phyloP scores from a whole-genome alignment of 306 rosid species.

The Geum urbanum region DNA sequence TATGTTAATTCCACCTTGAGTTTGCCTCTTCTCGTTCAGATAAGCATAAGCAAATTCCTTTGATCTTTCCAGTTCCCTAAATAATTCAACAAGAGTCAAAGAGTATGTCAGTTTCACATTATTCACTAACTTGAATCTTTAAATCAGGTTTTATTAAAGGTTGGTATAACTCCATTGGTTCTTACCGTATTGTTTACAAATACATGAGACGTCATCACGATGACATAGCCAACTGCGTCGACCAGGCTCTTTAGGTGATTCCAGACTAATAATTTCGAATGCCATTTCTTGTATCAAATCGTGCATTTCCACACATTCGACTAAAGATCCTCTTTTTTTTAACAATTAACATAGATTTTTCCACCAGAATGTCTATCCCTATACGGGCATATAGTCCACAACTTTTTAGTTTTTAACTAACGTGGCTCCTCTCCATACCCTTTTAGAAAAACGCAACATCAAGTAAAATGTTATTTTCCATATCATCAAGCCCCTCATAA shows the following conservation, averaged over 20 bases:
- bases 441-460: background rate
- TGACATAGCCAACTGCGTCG: conserved; percentile 25
- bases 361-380: conserved; percentile 31
- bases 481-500: background rate
- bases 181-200: conserved; percentile 20
- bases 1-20: conserved; percentile 17
- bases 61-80: conserved; percentile 17
- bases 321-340: too few species aligned
- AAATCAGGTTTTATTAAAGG: too few species aligned
- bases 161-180: background rate
- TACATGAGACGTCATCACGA: conserved; percentile 17
- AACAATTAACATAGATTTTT: conserved; percentile 36
- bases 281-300: conserved; percentile 39
- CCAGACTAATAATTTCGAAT: conserved; percentile 21
- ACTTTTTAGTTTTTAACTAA: background rate
- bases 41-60: conserved; percentile 1
- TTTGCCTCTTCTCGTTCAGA: background rate
- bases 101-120: background rate
- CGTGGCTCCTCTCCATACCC: background rate
- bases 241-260: background rate
- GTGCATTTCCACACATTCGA: conserved; percentile 18
- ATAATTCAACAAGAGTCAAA: background rate
- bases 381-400: background rate
- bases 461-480: background rate
- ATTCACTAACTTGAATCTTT: too few species aligned